These are phyloP conservation scores for Zygosaccharomyces bailii DNA, from an alignment of 805 yeast species.

Conservation along the genomic window DNA sequence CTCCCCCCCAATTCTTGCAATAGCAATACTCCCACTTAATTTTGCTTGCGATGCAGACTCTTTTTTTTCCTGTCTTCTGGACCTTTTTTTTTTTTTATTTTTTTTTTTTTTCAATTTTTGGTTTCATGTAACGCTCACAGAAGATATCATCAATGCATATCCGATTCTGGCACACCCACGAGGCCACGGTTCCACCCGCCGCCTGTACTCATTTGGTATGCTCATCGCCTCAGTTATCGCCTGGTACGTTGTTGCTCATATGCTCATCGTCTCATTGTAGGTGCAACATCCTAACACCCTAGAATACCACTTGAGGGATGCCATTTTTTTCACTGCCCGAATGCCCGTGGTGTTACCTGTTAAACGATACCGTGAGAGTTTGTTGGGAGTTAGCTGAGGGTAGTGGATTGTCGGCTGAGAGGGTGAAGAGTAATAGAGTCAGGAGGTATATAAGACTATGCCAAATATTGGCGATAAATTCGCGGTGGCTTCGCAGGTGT, in stretches of 20 bases:
- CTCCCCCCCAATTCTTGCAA: too few species aligned
- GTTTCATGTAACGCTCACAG: too few species aligned
- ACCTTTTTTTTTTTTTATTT: too few species aligned
- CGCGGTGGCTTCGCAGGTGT: not conserved
- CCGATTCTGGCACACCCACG: not conserved
- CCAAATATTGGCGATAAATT: not conserved
- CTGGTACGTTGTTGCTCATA: not conserved
- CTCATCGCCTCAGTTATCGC: not conserved
- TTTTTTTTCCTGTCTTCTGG: too few species aligned
- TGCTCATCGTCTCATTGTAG: not conserved
- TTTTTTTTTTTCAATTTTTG: too few species aligned
- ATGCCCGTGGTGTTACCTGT: conserved; percentile 1
- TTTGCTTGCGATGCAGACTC: too few species aligned
- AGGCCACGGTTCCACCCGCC: not conserved
- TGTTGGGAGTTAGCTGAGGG: conserved; percentile 1
- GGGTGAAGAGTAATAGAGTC: not conserved
- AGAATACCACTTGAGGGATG: not conserved
- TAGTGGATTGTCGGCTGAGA: not conserved
- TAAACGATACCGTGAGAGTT: conserved; percentile 1
- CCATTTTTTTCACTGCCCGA: not conserved
- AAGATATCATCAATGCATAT: too few species aligned
- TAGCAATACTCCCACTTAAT: too few species aligned
- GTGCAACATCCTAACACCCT: not conserved
- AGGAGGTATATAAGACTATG: not conserved
- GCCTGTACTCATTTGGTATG: not conserved